Conservation (phyloP, 345 rosid genomes). For the Citropsis articulata region DNA sequence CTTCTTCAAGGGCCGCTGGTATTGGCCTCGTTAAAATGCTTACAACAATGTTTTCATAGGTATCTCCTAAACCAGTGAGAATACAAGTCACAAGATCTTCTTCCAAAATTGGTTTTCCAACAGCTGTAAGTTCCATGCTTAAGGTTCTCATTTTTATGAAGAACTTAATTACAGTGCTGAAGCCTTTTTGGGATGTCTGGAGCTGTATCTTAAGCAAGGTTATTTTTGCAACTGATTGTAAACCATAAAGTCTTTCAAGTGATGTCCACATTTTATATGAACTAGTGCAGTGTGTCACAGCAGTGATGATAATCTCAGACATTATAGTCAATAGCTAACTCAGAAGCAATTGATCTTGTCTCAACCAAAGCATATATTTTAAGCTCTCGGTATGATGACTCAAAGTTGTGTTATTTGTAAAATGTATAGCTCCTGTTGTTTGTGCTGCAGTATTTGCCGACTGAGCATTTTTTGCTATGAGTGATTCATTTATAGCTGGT, state of each 20-base stretch:
- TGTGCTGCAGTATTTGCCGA: too few species aligned
- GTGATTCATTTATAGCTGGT: too few species aligned
- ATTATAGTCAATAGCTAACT: neutral
- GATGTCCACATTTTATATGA: neutral
- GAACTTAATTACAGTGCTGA: rapidly evolving
- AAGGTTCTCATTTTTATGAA: too few species aligned
- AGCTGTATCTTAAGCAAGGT: neutral
- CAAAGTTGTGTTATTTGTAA: too few species aligned
- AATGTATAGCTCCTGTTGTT: too few species aligned
- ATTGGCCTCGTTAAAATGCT: neutral
- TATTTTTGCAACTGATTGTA: too few species aligned
- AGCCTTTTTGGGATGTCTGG: neutral
- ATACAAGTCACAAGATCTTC: neutral
- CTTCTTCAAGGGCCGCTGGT: neutral
- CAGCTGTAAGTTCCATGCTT: neutral
- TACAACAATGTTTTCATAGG: too few species aligned
- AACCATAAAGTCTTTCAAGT: too few species aligned
- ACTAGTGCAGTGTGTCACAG: neutral
- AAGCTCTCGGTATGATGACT: too few species aligned
- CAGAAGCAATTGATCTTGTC: neutral
- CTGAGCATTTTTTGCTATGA: too few species aligned
- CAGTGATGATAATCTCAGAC: too few species aligned
- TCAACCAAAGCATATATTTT: neutral
- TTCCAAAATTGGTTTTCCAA: neutral
- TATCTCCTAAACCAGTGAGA: too few species aligned